Evolutionary conservation across 805 yeast genomes (phyloP).

Genomic region (Millerozyma acaciae): DNA sequence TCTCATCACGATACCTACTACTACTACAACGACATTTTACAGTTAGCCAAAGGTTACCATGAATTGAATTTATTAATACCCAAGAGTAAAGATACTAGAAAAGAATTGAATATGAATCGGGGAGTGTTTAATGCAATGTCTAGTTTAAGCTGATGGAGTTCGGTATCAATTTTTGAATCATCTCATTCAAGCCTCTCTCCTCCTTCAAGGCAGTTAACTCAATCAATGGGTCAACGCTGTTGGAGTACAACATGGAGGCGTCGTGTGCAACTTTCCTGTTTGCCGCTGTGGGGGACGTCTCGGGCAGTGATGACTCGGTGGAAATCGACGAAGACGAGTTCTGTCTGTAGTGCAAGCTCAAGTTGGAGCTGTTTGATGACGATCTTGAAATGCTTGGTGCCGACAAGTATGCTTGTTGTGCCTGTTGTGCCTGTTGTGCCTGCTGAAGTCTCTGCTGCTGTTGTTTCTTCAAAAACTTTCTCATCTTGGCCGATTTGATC

Average conservation of each 20-base stretch:
- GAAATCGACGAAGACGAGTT: slow-evolving; percentile 16
- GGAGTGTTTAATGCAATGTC: too few relatives aligned
- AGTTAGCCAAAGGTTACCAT: too few relatives aligned
- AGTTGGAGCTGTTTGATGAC: slow-evolving; percentile 14
- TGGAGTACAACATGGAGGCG: slow-evolving; percentile 1
- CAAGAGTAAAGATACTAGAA: neutral
- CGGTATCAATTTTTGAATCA: slow-evolving; percentile 15
- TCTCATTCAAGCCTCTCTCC: slow-evolving; percentile 28
- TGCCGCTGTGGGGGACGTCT: slow-evolving; percentile 4
- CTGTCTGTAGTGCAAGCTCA: slow-evolving; percentile 14
- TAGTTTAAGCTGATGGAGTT: too few relatives aligned
- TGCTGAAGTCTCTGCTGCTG: slow-evolving; percentile 11
- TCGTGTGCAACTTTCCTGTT: neutral
- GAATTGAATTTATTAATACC: too few relatives aligned
- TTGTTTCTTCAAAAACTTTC: slow-evolving; percentile 25
- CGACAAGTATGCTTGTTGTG: slow-evolving; percentile 7
- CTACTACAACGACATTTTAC: too few relatives aligned
- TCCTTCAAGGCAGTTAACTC: slow-evolving; percentile 34
- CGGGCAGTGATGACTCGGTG: slow-evolving; percentile 10
- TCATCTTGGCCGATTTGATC: slow-evolving; percentile 31
- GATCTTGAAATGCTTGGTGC: slow-evolving; percentile 11
- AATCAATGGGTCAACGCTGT: slow-evolving; percentile 29
- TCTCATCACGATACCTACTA: too few relatives aligned
- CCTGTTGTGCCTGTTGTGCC: slow-evolving; percentile 7
- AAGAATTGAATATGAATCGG: slow-evolving; percentile 3